Evolutionary conservation across 1,284 basidiomycete species (phyloP), one percentile per base, ranked within the genome.

Genomic region (Microbotryum intermedium): DNA sequence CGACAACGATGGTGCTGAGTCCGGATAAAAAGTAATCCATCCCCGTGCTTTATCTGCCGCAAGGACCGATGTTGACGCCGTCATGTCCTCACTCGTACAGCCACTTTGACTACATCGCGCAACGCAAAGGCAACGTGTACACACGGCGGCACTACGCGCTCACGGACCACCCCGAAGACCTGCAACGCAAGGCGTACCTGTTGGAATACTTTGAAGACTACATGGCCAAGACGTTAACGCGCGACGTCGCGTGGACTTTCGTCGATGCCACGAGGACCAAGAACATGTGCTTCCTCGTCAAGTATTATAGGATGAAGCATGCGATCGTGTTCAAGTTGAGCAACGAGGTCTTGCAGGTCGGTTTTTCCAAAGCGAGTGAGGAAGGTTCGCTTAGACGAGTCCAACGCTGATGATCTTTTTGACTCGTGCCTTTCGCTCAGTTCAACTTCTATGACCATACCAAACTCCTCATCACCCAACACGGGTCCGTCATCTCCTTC

Each of bases 401-500:
- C 10, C 13, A 2, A 10, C 1, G 25, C 47, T 34, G 26, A 56
- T 39, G 34, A 16, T 18, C 3, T 18, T 16, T 10, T 9, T 20
- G 18, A 13, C 6, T 4, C 25, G 6, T 34, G 18, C 20, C 39
- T 62, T 61, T 28, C n/a, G n/a, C 20, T 10, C 72, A 95, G 89
- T 94, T 97, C 82, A 98, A 97, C 79, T 97, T 97, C 75, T 90
- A 90, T 76, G 94, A 98, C 77, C 94, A 98, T 78, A 88, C 88
- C 45, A 98, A 98, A 75, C 77, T 97, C 59, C 85, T 98, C 62
- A 79, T 97, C 56, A 90, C 90, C 8, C 82, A 83, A 2, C 79
- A 85, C 39, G 93, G 88, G 1, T 78, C 86, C 25, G 77, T 87
- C 18, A 79, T 97, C 50, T 88, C 89, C 4, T 84, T 92, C 74